Base-by-base conservation (phyloP, 352 stramenopile species). In the Phytophthora syringae region DNA sequence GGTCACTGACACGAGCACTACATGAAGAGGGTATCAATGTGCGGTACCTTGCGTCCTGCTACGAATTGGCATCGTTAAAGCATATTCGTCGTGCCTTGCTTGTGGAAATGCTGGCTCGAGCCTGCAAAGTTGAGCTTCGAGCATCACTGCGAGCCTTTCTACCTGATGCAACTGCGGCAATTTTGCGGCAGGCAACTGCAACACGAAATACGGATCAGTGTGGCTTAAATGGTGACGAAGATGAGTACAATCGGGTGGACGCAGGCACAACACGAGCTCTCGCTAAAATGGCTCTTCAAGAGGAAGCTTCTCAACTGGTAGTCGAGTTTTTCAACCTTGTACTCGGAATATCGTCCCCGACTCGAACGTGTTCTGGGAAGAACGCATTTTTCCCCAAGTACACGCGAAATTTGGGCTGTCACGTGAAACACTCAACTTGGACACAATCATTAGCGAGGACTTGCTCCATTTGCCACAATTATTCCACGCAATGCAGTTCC, bases 261-360 rank as follows among this genome's bases (percentile, higher is more conserved):
- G 3, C 22, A 20, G 42, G 58, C 5, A 67, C 50, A 39, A 56
- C 25, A 24, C 55, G 61, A 34, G 27, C 18, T 16, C 44, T 70
- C n/a, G 60, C 54, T 3, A 80, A 53, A 34, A 30, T 68, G 15
- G 45, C 50, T 43, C 32, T 79, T n/a, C 55, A 68, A 6, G 28
- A 69, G 13, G 42, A 70, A 36, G 58, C 63, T 9, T 56, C 56
- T 1, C 47, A 66, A 18, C 60, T 82, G 16, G 36, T 55, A 2
- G 21, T 85, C 3, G 76, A 81, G 16, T 86, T 92, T 50, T 79
- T 89, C 37, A 93, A 90, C 43, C 57, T 92, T 22, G 55, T 85
- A 12, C 58, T 92, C 9, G 77, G 75, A 0, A 55, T 48, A 3
- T 67, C 52, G 0, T 70, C 60, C 24, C 22, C 11, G 77, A 86